Evolutionary conservation across 2,329 filamentous ascomycete species (phyloP), one percentile per base, ranked within the genome.

Genomic region (Basipetospora chlamydospora): DNA sequence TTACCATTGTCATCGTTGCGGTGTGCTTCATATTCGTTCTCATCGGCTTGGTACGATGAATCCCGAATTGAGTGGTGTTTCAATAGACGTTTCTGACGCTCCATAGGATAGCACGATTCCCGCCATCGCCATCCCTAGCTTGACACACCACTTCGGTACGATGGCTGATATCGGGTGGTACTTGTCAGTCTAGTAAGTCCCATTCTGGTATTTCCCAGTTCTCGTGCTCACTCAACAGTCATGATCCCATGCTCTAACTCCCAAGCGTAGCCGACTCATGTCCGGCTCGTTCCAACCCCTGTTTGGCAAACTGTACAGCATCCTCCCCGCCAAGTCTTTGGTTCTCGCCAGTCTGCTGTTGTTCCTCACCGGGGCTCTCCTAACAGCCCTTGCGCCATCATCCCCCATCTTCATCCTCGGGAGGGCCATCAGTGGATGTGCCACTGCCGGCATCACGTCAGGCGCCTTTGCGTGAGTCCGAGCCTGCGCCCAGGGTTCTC

Each of bases 31-130:
- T 17, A 5, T 30, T 30, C 9, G 16, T 17, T 30, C 28, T 30
- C 28, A 30, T 30, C 9, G 28, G 28, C 28, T 30, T 30, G 28
- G 28, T 30, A 30, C n/a, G 28, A 30, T 30, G 5, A 30, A n/a
- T 7, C 11, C 22, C 22, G 11, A 25, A 25, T 25, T 11, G 22
- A 25, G 7, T 25, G 11, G 11, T 16, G 8, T 7, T n/a, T n/a
- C 28, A 6, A 9, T 17, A n/a, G n/a, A n/a, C n/a, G 12, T 30
- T 16, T 16, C 28, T 30, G 3, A 15, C 28, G 16, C 28, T 30
- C 28, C 16, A 13, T 17, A 30, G 28, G 28, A 30, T 17, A 30
- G 28, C 28, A 15, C 28, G 5, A 30, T 30, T 8, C 28, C 16
- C 7, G 28, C 28, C 10, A 16, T 30, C n/a, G 28, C 28, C 16